phyloP scores from a whole-genome alignment of 1,139 yeast genomes.

The Pichia sp. region DNA sequence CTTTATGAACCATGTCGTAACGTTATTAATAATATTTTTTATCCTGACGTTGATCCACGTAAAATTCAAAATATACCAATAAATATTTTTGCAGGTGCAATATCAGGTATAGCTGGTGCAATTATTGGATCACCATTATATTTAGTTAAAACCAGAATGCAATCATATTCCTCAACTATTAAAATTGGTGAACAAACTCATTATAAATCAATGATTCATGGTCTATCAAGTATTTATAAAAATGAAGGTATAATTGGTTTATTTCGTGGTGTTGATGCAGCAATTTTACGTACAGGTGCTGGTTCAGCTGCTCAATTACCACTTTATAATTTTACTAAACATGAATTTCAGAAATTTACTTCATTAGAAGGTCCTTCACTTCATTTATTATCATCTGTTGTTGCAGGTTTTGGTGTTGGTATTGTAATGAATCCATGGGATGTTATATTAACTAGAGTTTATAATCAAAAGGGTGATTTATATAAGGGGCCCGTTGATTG shows the following conservation, averaged over 20 bases:
- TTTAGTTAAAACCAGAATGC: slow-evolving; percentile 92
- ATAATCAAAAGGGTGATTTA: slow-evolving; percentile 85
- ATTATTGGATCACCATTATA: slow-evolving; percentile 85
- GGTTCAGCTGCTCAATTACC: slow-evolving; percentile 96
- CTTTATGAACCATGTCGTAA: slow-evolving; percentile 83
- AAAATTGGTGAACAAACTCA: slow-evolving; percentile 89
- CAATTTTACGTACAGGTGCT: slow-evolving; percentile 86
- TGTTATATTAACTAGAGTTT: slow-evolving; percentile 86
- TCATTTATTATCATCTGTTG: slow-evolving; percentile 69
- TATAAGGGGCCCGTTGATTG: slow-evolving; percentile 89
- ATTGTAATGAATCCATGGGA: slow-evolving; percentile 97
- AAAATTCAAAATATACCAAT: slow-evolving; percentile 53
- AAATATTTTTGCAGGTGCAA: slow-evolving; percentile 76
- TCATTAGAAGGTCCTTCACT: slow-evolving; percentile 54
- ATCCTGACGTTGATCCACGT: slow-evolving; percentile 45
- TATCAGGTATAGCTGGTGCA: slow-evolving; percentile 88
- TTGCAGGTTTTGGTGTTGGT: slow-evolving; percentile 88
- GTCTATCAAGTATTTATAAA: slow-evolving; percentile 51
- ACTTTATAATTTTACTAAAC: slow-evolving; percentile 75
- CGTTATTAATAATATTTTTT: slow-evolving; percentile 46
- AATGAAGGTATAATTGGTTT: slow-evolving; percentile 73
- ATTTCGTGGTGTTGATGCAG: slow-evolving; percentile 91
- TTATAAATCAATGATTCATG: slow-evolving; percentile 64
- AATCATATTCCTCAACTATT: slow-evolving; percentile 62
- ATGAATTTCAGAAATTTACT: slow-evolving; percentile 41